Base-by-base conservation (phyloP, 345 rosid genomes). In the Clarkia xantiana region DNA sequence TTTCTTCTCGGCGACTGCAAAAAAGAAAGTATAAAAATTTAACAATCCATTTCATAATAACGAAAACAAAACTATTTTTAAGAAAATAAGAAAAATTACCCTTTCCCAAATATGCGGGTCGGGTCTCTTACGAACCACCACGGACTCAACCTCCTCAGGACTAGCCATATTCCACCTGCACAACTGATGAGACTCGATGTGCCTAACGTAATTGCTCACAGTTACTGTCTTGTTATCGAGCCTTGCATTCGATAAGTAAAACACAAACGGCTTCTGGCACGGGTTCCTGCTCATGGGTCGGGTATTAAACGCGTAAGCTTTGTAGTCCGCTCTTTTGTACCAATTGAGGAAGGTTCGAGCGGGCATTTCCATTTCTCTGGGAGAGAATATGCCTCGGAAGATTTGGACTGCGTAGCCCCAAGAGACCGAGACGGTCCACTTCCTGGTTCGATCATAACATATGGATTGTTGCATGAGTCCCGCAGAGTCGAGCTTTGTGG, bases 341-440 rank as follows among this genome's bases (percentile, higher is more conserved):
- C 98, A 91, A 55, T 91, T 91, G 64, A 86, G 73, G 70, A 91
- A 91, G 2, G 98, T 91, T 54, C 98, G 71, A 0, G 96, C 68
- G 9, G 98, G 96, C 98, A 84, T 91, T 60, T 91, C 98, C 29
- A 91, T 78, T 71, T 91, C 98, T 0, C 98, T 71, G 0, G 98
- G 94, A 0, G 98, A 91, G 55, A 86, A 73, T 0, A 84, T 50
- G 17, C 98, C 96, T 1, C 98, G 72, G 60, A 84, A 80, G 29
- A 91, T 55, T 23, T 91, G 98, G 58, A 91, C 81, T 0, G 94
- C 85, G 18, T 70, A 91, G 10, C 96, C 98, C 98, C 98, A 91
- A 0, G 98, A 91, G 29, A 91, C 90, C 0, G 98, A 84, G 1
- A 91, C 52, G 0, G 98, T 81, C 98, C 98, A 91, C 52, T 71